Conservation (phyloP, 805 yeast species). For the Groenewaldozyma salmanticensis region DNA sequence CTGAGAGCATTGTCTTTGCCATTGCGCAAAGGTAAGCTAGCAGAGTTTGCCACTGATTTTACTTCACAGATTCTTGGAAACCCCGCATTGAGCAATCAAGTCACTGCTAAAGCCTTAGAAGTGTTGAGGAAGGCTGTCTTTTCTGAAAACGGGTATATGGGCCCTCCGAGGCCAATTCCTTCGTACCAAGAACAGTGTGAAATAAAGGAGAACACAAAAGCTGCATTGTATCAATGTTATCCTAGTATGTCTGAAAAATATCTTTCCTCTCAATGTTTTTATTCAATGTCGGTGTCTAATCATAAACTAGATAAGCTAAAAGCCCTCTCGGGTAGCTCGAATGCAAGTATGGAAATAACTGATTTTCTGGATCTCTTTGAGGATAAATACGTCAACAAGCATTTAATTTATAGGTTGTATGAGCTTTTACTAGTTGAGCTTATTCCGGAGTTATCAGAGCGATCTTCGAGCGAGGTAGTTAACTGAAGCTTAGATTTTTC, state of each 20-base stretch:
- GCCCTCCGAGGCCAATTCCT: conserved; percentile 38
- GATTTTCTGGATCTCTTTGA: conserved; percentile 20
- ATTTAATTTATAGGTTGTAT: conserved; percentile 20
- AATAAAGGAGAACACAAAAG: conserved; percentile 14
- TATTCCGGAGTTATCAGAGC: conserved; percentile 23
- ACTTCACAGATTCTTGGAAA: conserved; percentile 8
- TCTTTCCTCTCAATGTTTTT: no score
- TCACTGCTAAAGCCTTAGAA: conserved; percentile 20
- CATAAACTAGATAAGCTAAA: no score
- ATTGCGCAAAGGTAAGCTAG: conserved; percentile 11
- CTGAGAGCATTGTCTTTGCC: conserved; percentile 6
- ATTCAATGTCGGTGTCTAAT: no score
- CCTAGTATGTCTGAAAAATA: no score
- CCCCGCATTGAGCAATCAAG: conserved; percentile 9
- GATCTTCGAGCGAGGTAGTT: no score
- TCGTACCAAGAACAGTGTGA: conserved; percentile 30
- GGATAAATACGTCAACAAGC: conserved; percentile 23
- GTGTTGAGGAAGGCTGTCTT: conserved; percentile 33
- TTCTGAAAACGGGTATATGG: conserved; percentile 42
- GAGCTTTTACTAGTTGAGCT: conserved; percentile 20
- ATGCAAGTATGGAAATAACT: conserved; percentile 14
- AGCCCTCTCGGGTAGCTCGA: conserved; percentile 15
- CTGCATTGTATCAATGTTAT: conserved; percentile 5
- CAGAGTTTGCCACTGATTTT: conserved; percentile 11
- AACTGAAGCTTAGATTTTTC: no score